Evolutionary conservation across 371 early-diverging fungal species (phyloP).

Genomic region (Syncephalis fuscata): DNA sequence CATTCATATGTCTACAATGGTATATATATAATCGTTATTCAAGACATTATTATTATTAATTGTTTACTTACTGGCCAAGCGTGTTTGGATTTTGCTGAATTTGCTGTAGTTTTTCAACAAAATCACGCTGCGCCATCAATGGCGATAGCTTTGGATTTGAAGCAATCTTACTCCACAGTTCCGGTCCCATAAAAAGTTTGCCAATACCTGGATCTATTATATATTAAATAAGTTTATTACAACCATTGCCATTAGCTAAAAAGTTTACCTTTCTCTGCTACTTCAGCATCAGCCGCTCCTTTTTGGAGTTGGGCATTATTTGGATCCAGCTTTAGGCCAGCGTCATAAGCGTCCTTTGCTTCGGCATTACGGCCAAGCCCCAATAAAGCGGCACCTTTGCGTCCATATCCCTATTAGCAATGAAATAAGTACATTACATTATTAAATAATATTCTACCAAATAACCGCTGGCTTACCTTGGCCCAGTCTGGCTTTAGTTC

Average conservation of each 20-base stretch:
- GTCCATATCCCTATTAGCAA: constrained; percentile 43
- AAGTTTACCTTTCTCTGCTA: neutral
- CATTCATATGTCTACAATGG: constrained; percentile 18
- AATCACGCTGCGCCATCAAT: constrained; percentile 51
- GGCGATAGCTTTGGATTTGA: constrained; percentile 54
- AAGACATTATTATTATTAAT: too few relatives aligned
- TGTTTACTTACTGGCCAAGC: constrained; percentile 17
- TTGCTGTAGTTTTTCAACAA: constrained; percentile 38
- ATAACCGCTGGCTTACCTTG: constrained; percentile 33
- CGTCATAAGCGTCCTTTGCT: constrained; percentile 52
- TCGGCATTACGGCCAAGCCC: constrained; percentile 46
- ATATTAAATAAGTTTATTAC: too few relatives aligned
- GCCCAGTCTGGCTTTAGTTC: constrained; percentile 66
- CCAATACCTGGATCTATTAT: neutral
- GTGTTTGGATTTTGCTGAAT: constrained; percentile 43
- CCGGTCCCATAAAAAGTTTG: constrained; percentile 33
- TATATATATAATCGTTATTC: neutral
- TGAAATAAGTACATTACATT: neutral
- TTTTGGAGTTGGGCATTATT: constrained; percentile 45
- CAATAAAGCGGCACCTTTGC: constrained; percentile 69
- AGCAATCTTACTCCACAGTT: constrained; percentile 53
- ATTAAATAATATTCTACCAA: neutral
- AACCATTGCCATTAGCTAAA: too few relatives aligned
- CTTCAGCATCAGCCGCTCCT: constrained; percentile 31
- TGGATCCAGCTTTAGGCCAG: constrained; percentile 61